These are phyloP conservation scores for Xerocomellus dryophilus DNA, from an alignment of 768 basidiomycete species.

Conservation along the genomic window DNA sequence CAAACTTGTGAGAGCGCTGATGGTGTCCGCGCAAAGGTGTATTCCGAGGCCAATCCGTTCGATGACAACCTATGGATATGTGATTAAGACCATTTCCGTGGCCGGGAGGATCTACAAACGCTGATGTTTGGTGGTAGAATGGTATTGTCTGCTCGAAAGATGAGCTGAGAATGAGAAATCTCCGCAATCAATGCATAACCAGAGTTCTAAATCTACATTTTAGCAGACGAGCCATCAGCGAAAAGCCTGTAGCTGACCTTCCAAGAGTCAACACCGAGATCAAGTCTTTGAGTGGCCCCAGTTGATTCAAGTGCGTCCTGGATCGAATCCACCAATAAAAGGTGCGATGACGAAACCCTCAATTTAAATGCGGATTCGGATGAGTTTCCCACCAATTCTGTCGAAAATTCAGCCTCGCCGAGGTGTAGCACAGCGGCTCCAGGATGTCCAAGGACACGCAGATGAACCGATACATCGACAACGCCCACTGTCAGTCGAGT, in stretches of 20 bases:
- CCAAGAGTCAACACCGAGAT: conserved; percentile 53
- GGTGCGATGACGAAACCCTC: conserved; percentile 44
- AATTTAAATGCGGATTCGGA: conserved; percentile 52
- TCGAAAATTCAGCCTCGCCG: conserved; percentile 64
- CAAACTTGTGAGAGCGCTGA: conserved; percentile 56
- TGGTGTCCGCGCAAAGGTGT: conserved; percentile 78
- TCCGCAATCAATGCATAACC: conserved; percentile 73
- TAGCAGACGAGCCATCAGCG: neutral
- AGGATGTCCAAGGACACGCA: conserved; percentile 52
- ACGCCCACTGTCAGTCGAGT: conserved; percentile 69
- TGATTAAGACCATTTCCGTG: neutral
- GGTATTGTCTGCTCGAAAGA: conserved; percentile 32
- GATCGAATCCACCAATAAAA: conserved; percentile 59
- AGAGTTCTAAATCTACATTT: conserved; percentile 37
- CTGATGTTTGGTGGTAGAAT: conserved; percentile 34
- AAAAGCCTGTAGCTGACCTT: conserved; percentile 47
- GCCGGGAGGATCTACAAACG: conserved; percentile 32
- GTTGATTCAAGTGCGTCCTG: conserved; percentile 25
- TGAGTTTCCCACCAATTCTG: conserved; percentile 69
- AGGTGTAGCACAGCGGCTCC: conserved; percentile 69
- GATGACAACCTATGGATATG: conserved; percentile 47
- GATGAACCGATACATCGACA: conserved; percentile 61
- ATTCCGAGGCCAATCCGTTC: conserved; percentile 52
- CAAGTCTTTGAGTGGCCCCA: conserved; percentile 17
- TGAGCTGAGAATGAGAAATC: conserved; percentile 47